These are phyloP conservation scores for Termitomyces sp. DNA, from an alignment of 768 basidiomycete species.

Conservation along the genomic window DNA sequence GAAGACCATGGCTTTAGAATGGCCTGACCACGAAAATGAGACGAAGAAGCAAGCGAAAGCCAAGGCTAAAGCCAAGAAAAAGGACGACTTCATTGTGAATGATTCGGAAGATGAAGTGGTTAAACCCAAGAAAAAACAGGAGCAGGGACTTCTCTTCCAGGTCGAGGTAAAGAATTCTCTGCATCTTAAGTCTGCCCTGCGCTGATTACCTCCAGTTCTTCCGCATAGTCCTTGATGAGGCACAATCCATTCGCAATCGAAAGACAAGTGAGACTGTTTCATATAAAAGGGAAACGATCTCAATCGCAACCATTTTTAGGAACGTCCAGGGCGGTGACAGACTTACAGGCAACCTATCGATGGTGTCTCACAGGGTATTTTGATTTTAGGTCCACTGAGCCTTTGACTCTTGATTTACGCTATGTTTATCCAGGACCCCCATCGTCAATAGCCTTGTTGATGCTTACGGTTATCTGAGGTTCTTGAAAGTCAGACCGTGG, in stretches of 20 bases:
- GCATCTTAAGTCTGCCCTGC: neutral
- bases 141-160: conserved; percentile 46
- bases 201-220: conserved; percentile 34
- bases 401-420: neutral
- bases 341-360: conserved; percentile 48
- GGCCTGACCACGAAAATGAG: conserved; percentile 52
- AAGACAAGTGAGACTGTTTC: conserved; percentile 35
- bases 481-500: conserved; percentile 43
- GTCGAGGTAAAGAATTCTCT: conserved; percentile 32
- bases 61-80: conserved; percentile 22
- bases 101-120: conserved; percentile 34
- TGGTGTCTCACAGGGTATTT: conserved; percentile 66
- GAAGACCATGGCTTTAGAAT: conserved; percentile 56
- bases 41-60: conserved; percentile 35
- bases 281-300: neutral
- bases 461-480: conserved; percentile 44
- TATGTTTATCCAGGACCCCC: conserved; percentile 41
- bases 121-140: conserved; percentile 25
- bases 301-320: conserved; percentile 27
- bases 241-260: conserved; percentile 50
- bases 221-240: conserved; percentile 54
- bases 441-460: conserved; percentile 62
- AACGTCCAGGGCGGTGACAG: conserved; percentile 50
- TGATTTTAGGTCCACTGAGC: conserved; percentile 4
- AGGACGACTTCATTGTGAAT: conserved; percentile 28